Conservation (phyloP, 1,284 basidiomycete species). For the Ceratobasidium sp. region DNA sequence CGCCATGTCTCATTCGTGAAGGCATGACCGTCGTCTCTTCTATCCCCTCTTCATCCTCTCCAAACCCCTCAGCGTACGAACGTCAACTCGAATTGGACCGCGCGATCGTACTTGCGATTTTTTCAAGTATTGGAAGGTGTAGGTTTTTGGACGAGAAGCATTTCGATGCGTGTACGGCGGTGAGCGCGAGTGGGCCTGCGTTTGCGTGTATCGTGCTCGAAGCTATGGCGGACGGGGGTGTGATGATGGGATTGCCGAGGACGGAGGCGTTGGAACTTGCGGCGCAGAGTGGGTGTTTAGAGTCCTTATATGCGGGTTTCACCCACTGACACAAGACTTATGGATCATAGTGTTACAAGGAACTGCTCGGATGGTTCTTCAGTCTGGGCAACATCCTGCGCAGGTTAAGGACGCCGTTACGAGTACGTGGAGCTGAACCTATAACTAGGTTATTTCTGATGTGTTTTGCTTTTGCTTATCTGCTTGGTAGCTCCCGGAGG, state of each 20-base stretch:
- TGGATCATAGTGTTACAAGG: conserved; percentile 88
- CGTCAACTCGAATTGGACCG: conserved; percentile 70
- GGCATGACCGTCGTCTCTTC: conserved; percentile 94
- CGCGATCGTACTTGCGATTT: conserved; percentile 89
- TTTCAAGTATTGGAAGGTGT: conserved; percentile 94
- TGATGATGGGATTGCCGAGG: conserved; percentile 99
- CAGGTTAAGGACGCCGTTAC: conserved; percentile 98
- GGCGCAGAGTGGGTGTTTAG: conserved; percentile 83
- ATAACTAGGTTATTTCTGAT: conserved; percentile 45
- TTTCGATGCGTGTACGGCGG: conserved; percentile 97
- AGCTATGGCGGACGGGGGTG: conserved; percentile 98
- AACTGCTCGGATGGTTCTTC: conserved; percentile 94
- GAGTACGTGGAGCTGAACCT: conserved; percentile 68
- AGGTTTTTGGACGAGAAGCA: conserved; percentile 96
- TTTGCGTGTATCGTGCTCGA: conserved; percentile 98
- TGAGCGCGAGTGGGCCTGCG: conserved; percentile 96
- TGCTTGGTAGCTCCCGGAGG: conserved; percentile 86
- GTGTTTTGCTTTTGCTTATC: neutral
- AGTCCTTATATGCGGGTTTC: conserved; percentile 24
- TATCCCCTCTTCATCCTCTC: conserved; percentile 63
- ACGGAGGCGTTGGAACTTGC: conserved; percentile 95
- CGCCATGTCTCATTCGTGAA: conserved; percentile 97
- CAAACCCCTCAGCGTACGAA: conserved; percentile 52
- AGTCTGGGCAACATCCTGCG: conserved; percentile 90
- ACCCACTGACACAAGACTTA: conserved; percentile 16